Percentiles rank a stretch among this genome's conserved stretches.
These are phyloP conservation scores for Microascus cirrosus DNA, from an alignment of 2,329 filamentous ascomycete genomes.

Conservation along the genomic window DNA sequence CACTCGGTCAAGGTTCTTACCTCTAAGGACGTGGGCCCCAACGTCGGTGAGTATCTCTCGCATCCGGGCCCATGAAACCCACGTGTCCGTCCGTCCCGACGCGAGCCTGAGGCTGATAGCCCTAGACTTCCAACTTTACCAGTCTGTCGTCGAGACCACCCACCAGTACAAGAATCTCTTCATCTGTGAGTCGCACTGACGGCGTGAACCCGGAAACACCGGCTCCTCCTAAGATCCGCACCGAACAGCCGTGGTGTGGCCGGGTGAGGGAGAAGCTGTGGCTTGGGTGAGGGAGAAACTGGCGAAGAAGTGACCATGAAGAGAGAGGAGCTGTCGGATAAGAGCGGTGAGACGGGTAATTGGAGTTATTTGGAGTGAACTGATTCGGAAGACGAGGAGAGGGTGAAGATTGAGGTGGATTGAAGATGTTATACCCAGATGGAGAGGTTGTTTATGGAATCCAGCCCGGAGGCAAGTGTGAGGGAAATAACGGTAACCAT, in stretches of 20 bases:
- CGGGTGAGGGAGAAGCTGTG: slow-evolving; percentile 6
- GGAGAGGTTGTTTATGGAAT: not conserved
- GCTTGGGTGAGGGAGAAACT: not conserved
- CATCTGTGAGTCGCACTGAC: slow-evolving; percentile 42
- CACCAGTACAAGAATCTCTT: slow-evolving; percentile 61
- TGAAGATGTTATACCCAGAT: not conserved
- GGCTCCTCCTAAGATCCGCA: slow-evolving; percentile 12
- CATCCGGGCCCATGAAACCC: not conserved
- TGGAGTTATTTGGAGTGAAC: not conserved
- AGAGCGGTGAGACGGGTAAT: not conserved
- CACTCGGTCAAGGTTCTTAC: slow-evolving; percentile 59
- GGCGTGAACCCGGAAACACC: slow-evolving; percentile 15
- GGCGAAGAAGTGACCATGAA: not conserved
- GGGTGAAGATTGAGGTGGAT: slow-evolving; percentile 10
- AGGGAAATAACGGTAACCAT: not conserved
- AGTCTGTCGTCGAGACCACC: slow-evolving; percentile 74
- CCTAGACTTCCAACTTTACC: slow-evolving; percentile 63
- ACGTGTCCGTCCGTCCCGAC: not conserved
- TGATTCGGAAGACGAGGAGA: not conserved
- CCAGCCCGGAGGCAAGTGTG: not conserved
- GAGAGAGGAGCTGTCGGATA: not conserved
- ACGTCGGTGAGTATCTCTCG: slow-evolving; percentile 47
- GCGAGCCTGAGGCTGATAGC: not conserved
- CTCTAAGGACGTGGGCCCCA: slow-evolving; percentile 56
- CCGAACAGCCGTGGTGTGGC: slow-evolving; percentile 28